Evolutionary conservation across 2,329 filamentous ascomycete species (phyloP).

Genomic region (Cercospora sp.): DNA sequence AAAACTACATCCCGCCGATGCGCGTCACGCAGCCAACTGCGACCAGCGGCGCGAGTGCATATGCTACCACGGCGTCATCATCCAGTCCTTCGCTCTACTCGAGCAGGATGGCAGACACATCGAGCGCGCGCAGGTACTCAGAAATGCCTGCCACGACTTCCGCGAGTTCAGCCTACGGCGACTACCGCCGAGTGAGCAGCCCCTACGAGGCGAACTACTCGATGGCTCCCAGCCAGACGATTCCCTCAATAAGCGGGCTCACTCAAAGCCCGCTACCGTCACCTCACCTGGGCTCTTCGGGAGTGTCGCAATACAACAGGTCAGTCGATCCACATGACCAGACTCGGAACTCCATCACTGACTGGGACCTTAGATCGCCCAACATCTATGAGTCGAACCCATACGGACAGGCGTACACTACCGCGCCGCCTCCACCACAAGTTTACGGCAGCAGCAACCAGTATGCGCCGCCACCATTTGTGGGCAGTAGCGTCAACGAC

Average conservation of each 20-base stretch:
- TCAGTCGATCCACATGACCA: slow-evolving; percentile 17
- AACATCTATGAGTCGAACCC: slow-evolving; percentile 34
- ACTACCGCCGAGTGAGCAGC: slow-evolving; percentile 34
- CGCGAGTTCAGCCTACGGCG: slow-evolving; percentile 28
- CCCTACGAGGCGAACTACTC: slow-evolving; percentile 37
- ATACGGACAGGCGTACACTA: slow-evolving; percentile 34
- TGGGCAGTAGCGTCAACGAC: slow-evolving; percentile 29
- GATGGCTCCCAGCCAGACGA: slow-evolving; percentile 32
- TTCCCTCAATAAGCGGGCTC: slow-evolving; percentile 39
- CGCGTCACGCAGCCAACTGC: slow-evolving; percentile 35
- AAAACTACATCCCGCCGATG: slow-evolving; percentile 38
- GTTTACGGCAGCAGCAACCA: slow-evolving; percentile 28
- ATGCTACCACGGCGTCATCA: slow-evolving; percentile 31
- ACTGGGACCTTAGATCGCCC: slow-evolving; percentile 31
- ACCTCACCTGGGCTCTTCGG: slow-evolving; percentile 31
- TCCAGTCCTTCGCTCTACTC: slow-evolving; percentile 38
- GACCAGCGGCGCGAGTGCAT: slow-evolving; percentile 30
- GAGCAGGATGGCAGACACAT: slow-evolving; percentile 28
- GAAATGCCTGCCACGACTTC: slow-evolving; percentile 30
- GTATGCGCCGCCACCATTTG: slow-evolving; percentile 33
- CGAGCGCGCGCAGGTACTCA: slow-evolving; percentile 29
- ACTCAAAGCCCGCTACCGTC: slow-evolving; percentile 38
- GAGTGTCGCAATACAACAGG: slow-evolving; percentile 34
- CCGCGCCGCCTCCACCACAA: slow-evolving; percentile 30
- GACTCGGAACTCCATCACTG: not conserved